Conservation (phyloP, 2,329 filamentous ascomycete genomes). For the Exophiala oligosperma region DNA sequence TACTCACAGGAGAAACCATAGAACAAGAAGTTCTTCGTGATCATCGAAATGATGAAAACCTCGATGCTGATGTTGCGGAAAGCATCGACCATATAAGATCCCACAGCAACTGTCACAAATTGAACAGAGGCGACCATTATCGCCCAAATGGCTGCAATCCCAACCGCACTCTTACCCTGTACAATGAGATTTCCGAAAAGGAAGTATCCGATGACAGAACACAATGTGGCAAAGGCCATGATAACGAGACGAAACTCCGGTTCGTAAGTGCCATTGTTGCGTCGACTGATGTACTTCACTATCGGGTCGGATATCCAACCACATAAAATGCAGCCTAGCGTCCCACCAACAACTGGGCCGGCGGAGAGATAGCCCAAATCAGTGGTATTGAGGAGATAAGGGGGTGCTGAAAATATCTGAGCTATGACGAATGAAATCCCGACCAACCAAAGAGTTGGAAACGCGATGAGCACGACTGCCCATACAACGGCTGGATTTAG, state of each 20-base stretch:
- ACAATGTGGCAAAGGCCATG: slow-evolving; percentile 74
- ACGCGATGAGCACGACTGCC: neutral
- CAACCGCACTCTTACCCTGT: slow-evolving; percentile 40
- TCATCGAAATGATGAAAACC: slow-evolving; percentile 81
- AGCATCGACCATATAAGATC: slow-evolving; percentile 86
- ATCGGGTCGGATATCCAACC: slow-evolving; percentile 74
- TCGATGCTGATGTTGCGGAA: slow-evolving; percentile 86
- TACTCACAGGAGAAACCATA: slow-evolving; percentile 52
- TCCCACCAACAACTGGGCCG: slow-evolving; percentile 77
- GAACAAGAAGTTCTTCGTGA: slow-evolving; percentile 93
- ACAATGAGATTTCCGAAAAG: slow-evolving; percentile 22
- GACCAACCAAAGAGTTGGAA: neutral
- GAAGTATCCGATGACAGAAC: slow-evolving; percentile 73
- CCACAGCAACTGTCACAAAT: slow-evolving; percentile 79
- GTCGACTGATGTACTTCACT: slow-evolving; percentile 68
- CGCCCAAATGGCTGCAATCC: slow-evolving; percentile 76
- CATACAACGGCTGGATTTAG: slow-evolving; percentile 32
- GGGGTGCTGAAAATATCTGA: slow-evolving; percentile 45
- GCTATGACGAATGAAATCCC: neutral
- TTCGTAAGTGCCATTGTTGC: slow-evolving; percentile 81
- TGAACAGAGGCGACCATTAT: slow-evolving; percentile 70
- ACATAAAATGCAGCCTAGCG: slow-evolving; percentile 73
- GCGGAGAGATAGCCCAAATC: slow-evolving; percentile 84
- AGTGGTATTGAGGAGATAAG: slow-evolving; percentile 77
- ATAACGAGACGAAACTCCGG: slow-evolving; percentile 85